Conservation (phyloP, 352 stramenopile genomes). For the Phytophthora fragariaefolia region DNA sequence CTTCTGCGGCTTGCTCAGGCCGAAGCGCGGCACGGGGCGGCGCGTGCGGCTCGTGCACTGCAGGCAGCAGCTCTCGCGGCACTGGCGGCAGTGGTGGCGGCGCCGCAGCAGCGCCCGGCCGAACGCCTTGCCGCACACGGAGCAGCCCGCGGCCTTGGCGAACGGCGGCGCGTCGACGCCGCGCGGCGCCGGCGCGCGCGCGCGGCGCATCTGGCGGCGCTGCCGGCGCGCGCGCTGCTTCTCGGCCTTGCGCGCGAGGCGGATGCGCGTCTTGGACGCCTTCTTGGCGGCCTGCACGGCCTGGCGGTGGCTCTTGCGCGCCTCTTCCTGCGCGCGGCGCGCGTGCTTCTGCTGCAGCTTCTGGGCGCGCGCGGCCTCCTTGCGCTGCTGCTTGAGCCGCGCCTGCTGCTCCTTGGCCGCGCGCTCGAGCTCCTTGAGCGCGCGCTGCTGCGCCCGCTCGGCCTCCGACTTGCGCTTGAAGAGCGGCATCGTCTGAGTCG, state of each 20-base stretch:
- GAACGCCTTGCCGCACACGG: constrained; percentile 54
- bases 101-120: constrained; percentile 30
- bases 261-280: constrained; percentile 28
- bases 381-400: constrained; percentile 21
- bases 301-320: constrained; percentile 16
- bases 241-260: constrained; percentile 27
- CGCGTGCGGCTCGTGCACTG: constrained; percentile 53
- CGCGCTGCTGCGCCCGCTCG: constrained; percentile 30
- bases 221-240: constrained; percentile 24
- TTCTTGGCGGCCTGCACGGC: constrained; percentile 35
- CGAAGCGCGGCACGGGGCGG: constrained; percentile 43
- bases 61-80: constrained; percentile 63
- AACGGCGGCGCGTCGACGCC: constrained; percentile 34
- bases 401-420: constrained; percentile 32
- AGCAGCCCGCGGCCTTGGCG: constrained; percentile 42
- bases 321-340: constrained; percentile 34
- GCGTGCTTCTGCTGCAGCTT: constrained; percentile 19
- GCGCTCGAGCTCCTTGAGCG: constrained; percentile 20
- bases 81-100: constrained; percentile 77
- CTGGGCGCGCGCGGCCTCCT: constrained; percentile 25
- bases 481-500: constrained; percentile 20
- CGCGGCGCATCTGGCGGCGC: constrained; percentile 5
- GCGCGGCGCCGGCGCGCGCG: neutral
- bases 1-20: constrained; percentile 56
- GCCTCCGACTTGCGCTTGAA: constrained; percentile 39